Percentiles rank a stretch among this genome's conserved stretches.
These are phyloP conservation scores for Aspergillus incahuasiensis DNA, from an alignment of 495 filamentous ascomycete species.

Conservation along the genomic window DNA sequence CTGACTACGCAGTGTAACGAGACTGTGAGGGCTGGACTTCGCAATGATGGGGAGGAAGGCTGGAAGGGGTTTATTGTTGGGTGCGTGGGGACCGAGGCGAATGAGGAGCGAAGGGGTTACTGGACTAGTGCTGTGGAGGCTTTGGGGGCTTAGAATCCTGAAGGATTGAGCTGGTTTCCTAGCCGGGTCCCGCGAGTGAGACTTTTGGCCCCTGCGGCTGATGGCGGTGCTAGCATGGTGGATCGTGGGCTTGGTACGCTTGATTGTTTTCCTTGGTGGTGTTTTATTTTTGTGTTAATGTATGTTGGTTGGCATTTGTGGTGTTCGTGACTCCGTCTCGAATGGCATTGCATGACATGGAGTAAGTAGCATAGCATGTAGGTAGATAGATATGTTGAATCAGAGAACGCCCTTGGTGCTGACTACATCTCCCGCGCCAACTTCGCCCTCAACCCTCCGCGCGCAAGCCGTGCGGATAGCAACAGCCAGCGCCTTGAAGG, in stretches of 20 bases:
- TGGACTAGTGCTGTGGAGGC: conserved; percentile 48
- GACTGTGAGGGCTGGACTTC: conserved; percentile 43
- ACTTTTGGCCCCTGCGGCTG: not conserved
- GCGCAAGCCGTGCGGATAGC: conserved; percentile 72
- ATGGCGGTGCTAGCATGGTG: not conserved
- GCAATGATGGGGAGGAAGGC: conserved; percentile 47
- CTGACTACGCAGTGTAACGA: conserved; percentile 57
- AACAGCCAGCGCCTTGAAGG: conserved; percentile 92
- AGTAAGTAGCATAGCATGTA: not conserved
- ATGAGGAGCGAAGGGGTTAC: conserved; percentile 46
- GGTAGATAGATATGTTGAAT: conserved; percentile 5
- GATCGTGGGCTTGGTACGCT: not conserved
- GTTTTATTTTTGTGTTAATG: not conserved
- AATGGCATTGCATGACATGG: not conserved
- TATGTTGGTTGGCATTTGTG: too few relatives aligned
- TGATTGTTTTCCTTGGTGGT: not conserved
- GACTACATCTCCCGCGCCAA: conserved; percentile 82
- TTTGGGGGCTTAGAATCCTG: conserved; percentile 21
- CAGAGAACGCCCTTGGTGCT: conserved; percentile 88
- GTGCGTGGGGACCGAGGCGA: conserved; percentile 57
- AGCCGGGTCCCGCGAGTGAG: too few relatives aligned
- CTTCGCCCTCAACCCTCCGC: conserved; percentile 63
- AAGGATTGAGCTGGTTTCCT: too few relatives aligned
- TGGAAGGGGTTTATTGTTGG: conserved; percentile 56
- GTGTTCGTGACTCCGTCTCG: not conserved